phyloP scores from a whole-genome alignment of 208 protist species.

The Acanthamoeba triangularis region DNA sequence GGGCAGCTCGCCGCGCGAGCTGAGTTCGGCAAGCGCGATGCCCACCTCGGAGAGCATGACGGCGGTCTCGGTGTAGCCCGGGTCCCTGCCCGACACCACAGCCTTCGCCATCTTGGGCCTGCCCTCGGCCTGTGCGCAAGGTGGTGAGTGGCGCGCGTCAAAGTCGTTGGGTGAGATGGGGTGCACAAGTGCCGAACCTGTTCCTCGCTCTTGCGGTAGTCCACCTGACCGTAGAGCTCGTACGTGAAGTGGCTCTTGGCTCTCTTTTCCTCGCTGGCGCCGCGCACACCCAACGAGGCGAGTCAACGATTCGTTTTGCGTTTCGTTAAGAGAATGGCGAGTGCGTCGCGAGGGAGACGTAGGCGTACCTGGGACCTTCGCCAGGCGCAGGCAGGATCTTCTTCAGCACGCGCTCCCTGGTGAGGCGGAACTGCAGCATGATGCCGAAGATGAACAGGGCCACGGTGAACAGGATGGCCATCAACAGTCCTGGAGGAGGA shows the following conservation, averaged over 20 bases:
- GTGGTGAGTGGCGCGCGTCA: background rate
- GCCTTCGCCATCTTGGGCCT: slow-evolving; percentile 28
- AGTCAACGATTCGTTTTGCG: background rate
- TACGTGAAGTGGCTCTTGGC: slow-evolving; percentile 36
- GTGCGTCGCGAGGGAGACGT: no score
- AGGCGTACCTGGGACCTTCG: slow-evolving; percentile 49
- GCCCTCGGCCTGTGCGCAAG: slow-evolving; percentile 26
- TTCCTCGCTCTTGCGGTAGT: background rate
- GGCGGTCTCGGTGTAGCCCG: slow-evolving; percentile 81
- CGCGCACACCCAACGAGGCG: no score
- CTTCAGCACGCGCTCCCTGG: slow-evolving; percentile 29
- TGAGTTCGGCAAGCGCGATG: slow-evolving; percentile 40
- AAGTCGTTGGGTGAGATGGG: background rate
- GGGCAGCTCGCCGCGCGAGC: background rate
- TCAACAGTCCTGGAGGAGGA: background rate
- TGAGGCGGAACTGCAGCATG: slow-evolving; percentile 21
- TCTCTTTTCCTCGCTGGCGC: slow-evolving; percentile 10
- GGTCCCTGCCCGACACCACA: slow-evolving; percentile 76
- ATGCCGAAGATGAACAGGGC: background rate
- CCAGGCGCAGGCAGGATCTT: slow-evolving; percentile 14
- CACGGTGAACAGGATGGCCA: slow-evolving; percentile 1
- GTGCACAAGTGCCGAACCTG: background rate
- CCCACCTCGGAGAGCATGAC: slow-evolving; percentile 77
- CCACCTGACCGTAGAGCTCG: slow-evolving; percentile 52
- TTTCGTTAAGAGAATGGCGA: no score